Evolutionary conservation across 2,329 filamentous ascomycete genomes (phyloP).

Genomic region (Lasiodiplodia hormozganensis): DNA sequence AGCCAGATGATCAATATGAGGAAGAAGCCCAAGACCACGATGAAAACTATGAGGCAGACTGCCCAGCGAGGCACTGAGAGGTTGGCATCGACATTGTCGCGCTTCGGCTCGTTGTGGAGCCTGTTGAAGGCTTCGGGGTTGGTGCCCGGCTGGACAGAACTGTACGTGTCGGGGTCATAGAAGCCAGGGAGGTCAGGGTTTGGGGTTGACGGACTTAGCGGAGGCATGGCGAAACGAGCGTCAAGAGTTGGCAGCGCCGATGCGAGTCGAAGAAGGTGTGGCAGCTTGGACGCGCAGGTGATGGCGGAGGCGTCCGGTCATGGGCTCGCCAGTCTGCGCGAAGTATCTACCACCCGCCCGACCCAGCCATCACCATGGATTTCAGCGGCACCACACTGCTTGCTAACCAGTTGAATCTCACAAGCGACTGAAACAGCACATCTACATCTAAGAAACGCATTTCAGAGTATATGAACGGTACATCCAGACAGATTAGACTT

Average conservation of each 20-base stretch:
- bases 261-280: not conserved
- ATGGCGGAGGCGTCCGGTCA: not conserved
- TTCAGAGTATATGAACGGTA: not conserved
- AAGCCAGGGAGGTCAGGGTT: conserved; percentile 1
- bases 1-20: conserved; percentile 3
- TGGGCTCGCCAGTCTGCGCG: not conserved
- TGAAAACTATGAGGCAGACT: not conserved
- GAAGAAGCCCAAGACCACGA: conserved; percentile 5
- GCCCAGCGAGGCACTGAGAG: not conserved
- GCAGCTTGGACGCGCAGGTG: not conserved
- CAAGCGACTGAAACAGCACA: not conserved
- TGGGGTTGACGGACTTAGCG: not conserved
- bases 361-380: not conserved
- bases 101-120: conserved; percentile 2
- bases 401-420: not conserved
- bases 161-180: conserved; percentile 18
- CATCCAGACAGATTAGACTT: not conserved
- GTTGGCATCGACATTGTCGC: not conserved
- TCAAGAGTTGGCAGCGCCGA: not conserved
- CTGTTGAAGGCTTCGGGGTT: not conserved
- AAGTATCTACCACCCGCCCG: not conserved
- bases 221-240: not conserved
- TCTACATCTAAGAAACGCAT: not conserved
- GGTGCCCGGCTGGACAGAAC: conserved; percentile 5
- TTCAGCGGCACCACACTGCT: not conserved